Conservation (phyloP, 2,329 filamentous ascomycete species). For the Claviceps sp. region DNA sequence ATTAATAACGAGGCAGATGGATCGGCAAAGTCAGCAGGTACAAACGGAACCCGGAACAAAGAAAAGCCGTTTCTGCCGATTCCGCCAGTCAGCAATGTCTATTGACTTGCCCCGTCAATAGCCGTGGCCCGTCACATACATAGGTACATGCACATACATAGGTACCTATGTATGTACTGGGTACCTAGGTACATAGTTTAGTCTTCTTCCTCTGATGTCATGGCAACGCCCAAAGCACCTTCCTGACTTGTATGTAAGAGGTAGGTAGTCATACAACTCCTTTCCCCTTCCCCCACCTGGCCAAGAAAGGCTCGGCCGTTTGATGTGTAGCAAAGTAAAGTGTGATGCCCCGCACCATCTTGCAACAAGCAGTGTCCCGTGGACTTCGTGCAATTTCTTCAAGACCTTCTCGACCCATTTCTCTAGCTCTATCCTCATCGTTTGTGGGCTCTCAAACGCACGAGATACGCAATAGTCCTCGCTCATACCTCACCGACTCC, state of each 20-base stretch:
- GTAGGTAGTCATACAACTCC: too few relatives aligned
- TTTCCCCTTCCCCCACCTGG: too few relatives aligned
- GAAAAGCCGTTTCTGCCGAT: neutral
- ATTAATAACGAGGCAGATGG: conserved; percentile 1
- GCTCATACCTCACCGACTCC: conserved; percentile 39
- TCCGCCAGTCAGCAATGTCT: neutral
- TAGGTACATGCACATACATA: too few relatives aligned
- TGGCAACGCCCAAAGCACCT: too few relatives aligned
- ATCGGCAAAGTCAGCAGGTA: neutral
- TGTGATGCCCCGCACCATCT: conserved; percentile 32
- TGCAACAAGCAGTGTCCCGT: conserved; percentile 17
- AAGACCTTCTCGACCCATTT: conserved; percentile 11
- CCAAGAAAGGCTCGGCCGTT: neutral
- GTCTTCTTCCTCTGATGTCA: too few relatives aligned
- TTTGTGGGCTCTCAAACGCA: conserved; percentile 3
- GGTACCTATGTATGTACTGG: too few relatives aligned
- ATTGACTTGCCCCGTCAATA: neutral
- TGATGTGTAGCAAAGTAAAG: neutral
- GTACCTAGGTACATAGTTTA: too few relatives aligned
- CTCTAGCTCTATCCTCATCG: conserved; percentile 11
- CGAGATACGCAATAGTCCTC: conserved; percentile 10
- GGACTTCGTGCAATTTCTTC: neutral
- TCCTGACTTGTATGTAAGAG: too few relatives aligned
- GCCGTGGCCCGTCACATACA: conserved; percentile 9
- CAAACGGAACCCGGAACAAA: neutral